Percentiles rank a stretch among this genome's conserved stretches.
These are phyloP conservation scores for Stellera chamaejasme DNA, from an alignment of 345 rosid genomes.

Conservation along the genomic window DNA sequence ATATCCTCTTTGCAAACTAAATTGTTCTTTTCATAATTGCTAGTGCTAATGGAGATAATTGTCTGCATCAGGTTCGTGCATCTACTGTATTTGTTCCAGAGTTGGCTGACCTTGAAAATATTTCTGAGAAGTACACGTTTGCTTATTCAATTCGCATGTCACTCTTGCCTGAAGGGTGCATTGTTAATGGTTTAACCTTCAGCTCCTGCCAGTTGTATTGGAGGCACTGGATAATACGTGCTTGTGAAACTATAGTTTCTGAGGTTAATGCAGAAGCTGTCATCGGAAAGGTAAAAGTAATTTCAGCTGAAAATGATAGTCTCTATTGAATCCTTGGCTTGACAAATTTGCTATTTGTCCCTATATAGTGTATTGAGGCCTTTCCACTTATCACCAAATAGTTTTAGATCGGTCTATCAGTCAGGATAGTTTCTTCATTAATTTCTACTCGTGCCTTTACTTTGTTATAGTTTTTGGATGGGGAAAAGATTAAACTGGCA, in stretches of 20 bases:
- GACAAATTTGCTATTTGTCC: too few relatives aligned
- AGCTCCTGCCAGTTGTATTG: conserved; percentile 58
- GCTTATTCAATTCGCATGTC: conserved; percentile 86
- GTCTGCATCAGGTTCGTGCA: conserved; percentile 51
- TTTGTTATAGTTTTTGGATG: too few relatives aligned
- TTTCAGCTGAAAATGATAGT: too few relatives aligned
- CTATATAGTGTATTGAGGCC: too few relatives aligned
- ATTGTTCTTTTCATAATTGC: not conserved
- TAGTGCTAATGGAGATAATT: not conserved
- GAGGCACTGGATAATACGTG: conserved; percentile 67
- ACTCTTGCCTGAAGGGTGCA: conserved; percentile 65
- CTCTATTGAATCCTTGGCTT: not conserved
- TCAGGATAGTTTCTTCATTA: too few relatives aligned
- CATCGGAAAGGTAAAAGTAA: conserved; percentile 47
- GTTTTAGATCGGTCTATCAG: too few relatives aligned
- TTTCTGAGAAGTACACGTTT: conserved; percentile 28
- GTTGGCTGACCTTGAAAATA: conserved; percentile 25
- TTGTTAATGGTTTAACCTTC: conserved; percentile 40
- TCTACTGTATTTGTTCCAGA: conserved; percentile 84
- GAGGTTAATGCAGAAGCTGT: conserved; percentile 52
- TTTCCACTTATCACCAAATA: too few relatives aligned
- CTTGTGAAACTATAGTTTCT: conserved; percentile 34
- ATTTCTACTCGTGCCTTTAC: too few relatives aligned
- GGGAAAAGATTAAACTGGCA: too few relatives aligned
- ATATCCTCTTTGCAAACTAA: not conserved